Base-by-base conservation (phyloP, 2,329 filamentous ascomycete genomes). In the Fusarium goolgardi region DNA sequence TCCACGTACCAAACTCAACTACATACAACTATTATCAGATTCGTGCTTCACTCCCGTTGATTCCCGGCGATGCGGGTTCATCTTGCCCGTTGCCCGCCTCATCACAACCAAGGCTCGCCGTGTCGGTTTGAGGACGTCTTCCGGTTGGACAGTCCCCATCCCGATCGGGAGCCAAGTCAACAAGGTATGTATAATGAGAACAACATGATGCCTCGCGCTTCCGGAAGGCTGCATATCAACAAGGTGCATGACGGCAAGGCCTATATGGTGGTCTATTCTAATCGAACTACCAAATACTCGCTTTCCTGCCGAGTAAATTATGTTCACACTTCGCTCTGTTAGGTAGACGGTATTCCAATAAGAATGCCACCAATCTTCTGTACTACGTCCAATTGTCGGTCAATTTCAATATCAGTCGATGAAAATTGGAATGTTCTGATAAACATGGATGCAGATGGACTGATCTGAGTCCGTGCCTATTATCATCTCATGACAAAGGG, bases 111-210 rank as follows among this genome's bases (percentile, higher is more conserved):
- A 63, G 57, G 46, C 60, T 70, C 63, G 45, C 62, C 67, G 70
- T 65, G 49, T 52, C 58, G 65, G 67, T 54, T 57, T 58, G 55
- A 63, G 66, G 70, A 54, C 56, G 46, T 55, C 47, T 68, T 73
- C 70, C 70, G 70, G 70, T 71, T 73, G 71, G 71, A 63, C 59
- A 59, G 62, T 64, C 49, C 40, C 52, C 56, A 47, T 70, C 46
- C 49, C 41, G 63, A 71, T 73, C 65, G 63, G 54, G 61, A 70
- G 51, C 63, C 59, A 59, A 55, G 44, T 61, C 49, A 63, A 55
- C 58, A 64, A 55, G 64, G 46, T 60, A 43, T 50, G 54, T 60
- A 43, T 46, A 52, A 60, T 39, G 41, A 55, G 55, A 52, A 34
- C 44, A 18, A 63, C 47, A 63, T 45, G 50, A 55, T 39, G 55